Evolutionary conservation across 306 rosid genomes (phyloP).

Genomic region (Astragalus glycyphyllos): DNA sequence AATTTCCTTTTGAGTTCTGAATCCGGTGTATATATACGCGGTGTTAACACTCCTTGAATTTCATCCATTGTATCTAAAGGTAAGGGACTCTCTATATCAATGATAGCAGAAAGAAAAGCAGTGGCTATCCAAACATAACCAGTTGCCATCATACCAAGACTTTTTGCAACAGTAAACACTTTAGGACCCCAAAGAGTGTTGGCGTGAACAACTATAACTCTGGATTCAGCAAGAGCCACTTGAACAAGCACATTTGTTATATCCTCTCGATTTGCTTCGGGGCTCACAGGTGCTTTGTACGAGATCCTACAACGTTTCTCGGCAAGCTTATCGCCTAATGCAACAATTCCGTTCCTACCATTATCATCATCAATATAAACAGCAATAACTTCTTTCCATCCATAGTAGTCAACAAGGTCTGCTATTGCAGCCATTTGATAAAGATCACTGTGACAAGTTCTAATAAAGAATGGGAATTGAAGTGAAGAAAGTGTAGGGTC

Average conservation of each 20-base stretch:
- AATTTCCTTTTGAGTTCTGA: constrained; percentile 67
- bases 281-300: constrained; percentile 72
- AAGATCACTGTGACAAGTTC: constrained; percentile 76
- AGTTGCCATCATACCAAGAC: constrained; percentile 82
- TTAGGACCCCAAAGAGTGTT: constrained; percentile 51
- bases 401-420: constrained; percentile 65
- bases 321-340: constrained; percentile 76
- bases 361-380: constrained; percentile 83
- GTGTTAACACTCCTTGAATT: constrained; percentile 79
- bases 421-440: constrained; percentile 91
- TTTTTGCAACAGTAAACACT: constrained; percentile 65
- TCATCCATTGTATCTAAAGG: constrained; percentile 52
- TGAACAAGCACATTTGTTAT: constrained; percentile 75
- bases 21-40: constrained; percentile 74
- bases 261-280: constrained; percentile 54
- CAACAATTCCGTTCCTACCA: constrained; percentile 86
- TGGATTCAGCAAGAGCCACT: constrained; percentile 81
- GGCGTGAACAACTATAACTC: constrained; percentile 74
- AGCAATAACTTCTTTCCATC: constrained; percentile 90
- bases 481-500: constrained; percentile 90
- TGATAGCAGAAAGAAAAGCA: constrained; percentile 64
- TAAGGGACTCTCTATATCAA: constrained; percentile 63
- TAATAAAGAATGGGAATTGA: constrained; percentile 87
- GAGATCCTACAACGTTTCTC: constrained; percentile 87
- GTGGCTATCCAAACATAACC: constrained; percentile 96